Conservation (phyloP, 108 stramenopile species). For the Cyclotella atomus region DNA sequence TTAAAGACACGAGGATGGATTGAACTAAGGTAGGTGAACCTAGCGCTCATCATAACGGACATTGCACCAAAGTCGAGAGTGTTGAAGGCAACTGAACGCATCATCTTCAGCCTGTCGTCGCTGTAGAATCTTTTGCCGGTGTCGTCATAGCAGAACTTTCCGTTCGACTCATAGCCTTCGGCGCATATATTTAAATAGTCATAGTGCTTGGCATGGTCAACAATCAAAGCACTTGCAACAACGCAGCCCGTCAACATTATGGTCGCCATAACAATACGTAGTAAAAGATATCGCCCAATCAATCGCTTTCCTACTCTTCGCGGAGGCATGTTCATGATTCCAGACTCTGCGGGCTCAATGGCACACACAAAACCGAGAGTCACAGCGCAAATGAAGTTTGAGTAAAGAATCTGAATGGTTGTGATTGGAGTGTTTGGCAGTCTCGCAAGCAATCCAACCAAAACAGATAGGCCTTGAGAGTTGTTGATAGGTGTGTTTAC, state of each 20-base stretch:
- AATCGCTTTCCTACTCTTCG: conserved; percentile 85
- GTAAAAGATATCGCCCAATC: conserved; percentile 84
- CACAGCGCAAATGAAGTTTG: conserved; percentile 88
- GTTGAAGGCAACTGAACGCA: conserved; percentile 76
- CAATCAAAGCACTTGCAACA: conserved; percentile 60
- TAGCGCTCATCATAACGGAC: conserved; percentile 72
- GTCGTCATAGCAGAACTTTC: neutral
- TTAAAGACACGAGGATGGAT: conserved; percentile 66
- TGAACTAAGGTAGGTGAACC: conserved; percentile 76
- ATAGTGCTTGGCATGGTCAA: neutral
- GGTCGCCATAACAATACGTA: conserved; percentile 78
- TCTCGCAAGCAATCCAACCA: conserved; percentile 74
- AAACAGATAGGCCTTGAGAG: conserved; percentile 79
- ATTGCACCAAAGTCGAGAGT: conserved; percentile 80
- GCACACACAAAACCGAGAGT: conserved; percentile 87
- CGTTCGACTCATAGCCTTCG: neutral
- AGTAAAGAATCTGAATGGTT: conserved; percentile 84
- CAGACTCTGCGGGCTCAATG: conserved; percentile 89
- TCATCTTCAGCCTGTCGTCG: conserved; percentile 18
- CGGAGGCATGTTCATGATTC: conserved; percentile 81
- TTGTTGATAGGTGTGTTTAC: conserved; percentile 92
- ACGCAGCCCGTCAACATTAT: conserved; percentile 57
- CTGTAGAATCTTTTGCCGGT: neutral
- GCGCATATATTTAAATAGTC: neutral
- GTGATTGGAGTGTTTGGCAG: conserved; percentile 68